These are phyloP conservation scores for Citrullus amarus DNA, from an alignment of 306 rosid genomes.

Conservation along the genomic window DNA sequence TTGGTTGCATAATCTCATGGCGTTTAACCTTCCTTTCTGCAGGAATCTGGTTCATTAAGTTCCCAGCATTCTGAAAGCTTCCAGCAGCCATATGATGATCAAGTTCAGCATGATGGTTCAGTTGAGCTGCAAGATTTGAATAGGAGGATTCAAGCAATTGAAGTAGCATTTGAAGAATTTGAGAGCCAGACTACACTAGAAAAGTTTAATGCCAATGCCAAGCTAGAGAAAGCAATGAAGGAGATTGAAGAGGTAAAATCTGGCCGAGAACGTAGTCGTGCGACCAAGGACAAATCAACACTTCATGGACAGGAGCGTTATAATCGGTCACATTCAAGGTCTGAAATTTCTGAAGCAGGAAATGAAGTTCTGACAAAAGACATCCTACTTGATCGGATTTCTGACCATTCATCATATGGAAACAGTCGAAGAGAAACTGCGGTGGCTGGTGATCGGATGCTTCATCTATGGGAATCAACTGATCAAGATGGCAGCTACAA, in stretches of 20 bases:
- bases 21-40: conserved; percentile 2
- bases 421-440: conserved; percentile 43
- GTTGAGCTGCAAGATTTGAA: conserved; percentile 44
- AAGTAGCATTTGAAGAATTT: conserved; percentile 29
- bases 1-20: neutral
- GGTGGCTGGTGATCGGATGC: conserved; percentile 54
- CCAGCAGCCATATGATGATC: conserved; percentile 25
- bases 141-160: conserved; percentile 60
- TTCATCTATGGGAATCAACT: conserved; percentile 72
- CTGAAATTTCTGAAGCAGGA: conserved; percentile 40
- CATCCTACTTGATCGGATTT: conserved; percentile 81
- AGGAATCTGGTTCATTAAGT: conserved; percentile 37
- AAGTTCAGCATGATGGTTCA: conserved; percentile 23
- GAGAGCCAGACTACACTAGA: conserved; percentile 21
- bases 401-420: conserved; percentile 62
- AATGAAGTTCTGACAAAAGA: conserved; percentile 83
- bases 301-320: neutral
- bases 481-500: conserved; percentile 54
- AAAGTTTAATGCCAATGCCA: conserved; percentile 25
- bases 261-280: conserved; percentile 20
- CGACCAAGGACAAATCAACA: conserved; percentile 19
- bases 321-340: conserved; percentile 17
- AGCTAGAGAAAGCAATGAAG: conserved; percentile 37
- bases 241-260: conserved; percentile 51
- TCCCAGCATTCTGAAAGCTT: conserved; percentile 25